phyloP scores from a whole-genome alignment of 2,329 filamentous ascomycete species.

The Scortechinia acanthostroma region DNA sequence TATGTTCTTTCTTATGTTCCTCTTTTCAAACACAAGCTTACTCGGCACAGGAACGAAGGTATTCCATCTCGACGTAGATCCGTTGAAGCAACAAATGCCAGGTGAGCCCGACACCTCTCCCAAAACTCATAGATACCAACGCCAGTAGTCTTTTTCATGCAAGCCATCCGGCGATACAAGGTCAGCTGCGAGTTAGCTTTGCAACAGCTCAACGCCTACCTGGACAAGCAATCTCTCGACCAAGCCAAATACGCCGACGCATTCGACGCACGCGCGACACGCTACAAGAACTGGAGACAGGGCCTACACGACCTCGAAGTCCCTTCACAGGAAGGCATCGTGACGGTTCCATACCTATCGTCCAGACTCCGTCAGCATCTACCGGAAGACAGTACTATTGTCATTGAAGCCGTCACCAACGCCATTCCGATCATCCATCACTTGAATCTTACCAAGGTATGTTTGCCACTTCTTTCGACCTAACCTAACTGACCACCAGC shows the following conservation, averaged over 20 bases:
- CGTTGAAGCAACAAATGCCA: constrained; percentile 66
- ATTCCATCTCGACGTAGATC: constrained; percentile 60
- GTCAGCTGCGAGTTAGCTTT: constrained; percentile 60
- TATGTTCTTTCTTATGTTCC: no score
- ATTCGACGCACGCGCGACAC: background rate
- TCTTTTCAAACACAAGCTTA: no score
- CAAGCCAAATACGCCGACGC: background rate
- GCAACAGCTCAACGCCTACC: constrained; percentile 50
- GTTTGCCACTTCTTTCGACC: no score
- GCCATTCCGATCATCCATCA: constrained; percentile 61
- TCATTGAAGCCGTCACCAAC: constrained; percentile 69
- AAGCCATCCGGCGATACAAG: constrained; percentile 56
- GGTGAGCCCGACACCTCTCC: no score
- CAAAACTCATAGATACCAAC: no score
- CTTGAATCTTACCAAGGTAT: constrained; percentile 52
- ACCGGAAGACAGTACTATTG: constrained; percentile 55
- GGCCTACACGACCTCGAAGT: constrained; percentile 11
- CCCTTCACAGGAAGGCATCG: constrained; percentile 32
- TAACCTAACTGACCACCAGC: no score
- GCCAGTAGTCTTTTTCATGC: constrained; percentile 70
- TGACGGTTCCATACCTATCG: constrained; percentile 19
- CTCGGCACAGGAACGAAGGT: constrained; percentile 33
- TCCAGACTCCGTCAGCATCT: constrained; percentile 9
- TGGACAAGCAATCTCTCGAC: background rate
- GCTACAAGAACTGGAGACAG: background rate